phyloP scores from a whole-genome alignment of 2,329 filamentous ascomycete genomes.

The Arthroderma uncinatum region DNA sequence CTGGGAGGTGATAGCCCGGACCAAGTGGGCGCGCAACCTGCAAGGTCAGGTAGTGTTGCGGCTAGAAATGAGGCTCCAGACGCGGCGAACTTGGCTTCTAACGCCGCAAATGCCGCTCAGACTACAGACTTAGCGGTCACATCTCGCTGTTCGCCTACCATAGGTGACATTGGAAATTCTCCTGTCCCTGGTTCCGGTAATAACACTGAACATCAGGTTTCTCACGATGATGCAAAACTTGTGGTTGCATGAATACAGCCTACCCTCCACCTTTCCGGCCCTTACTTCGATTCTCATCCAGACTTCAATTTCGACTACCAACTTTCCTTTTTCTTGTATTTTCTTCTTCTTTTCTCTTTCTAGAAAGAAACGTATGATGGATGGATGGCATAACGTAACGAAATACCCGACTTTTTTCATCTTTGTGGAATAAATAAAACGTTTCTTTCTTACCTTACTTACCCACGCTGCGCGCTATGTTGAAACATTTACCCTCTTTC shows the following conservation, averaged over 20 bases:
- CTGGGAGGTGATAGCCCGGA: background rate
- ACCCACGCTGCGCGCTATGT: background rate
- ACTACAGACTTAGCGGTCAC: background rate
- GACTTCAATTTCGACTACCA: background rate
- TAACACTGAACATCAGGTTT: background rate
- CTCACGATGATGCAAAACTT: background rate
- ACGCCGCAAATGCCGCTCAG: background rate
- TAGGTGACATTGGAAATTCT: background rate
- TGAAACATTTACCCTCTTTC: background rate
- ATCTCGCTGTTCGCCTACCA: background rate
- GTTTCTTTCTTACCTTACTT: background rate
- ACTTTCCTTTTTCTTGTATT: background rate
- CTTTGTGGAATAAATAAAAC: constrained; percentile 5
- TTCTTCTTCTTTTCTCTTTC: background rate
- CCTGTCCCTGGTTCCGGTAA: background rate
- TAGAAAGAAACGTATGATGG: constrained; percentile 1
- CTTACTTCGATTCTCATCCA: no score
- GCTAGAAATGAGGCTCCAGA: background rate
- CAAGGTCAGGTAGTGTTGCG: background rate
- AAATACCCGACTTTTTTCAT: constrained; percentile 3
- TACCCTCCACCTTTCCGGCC: no score
- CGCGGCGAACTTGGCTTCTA: background rate
- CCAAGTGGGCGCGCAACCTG: background rate
- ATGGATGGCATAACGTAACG: constrained; percentile 3
- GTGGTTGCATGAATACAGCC: background rate